These are phyloP conservation scores for Lasiodiplodia sp. DNA, from an alignment of 2,329 filamentous ascomycete genomes.

Conservation along the genomic window DNA sequence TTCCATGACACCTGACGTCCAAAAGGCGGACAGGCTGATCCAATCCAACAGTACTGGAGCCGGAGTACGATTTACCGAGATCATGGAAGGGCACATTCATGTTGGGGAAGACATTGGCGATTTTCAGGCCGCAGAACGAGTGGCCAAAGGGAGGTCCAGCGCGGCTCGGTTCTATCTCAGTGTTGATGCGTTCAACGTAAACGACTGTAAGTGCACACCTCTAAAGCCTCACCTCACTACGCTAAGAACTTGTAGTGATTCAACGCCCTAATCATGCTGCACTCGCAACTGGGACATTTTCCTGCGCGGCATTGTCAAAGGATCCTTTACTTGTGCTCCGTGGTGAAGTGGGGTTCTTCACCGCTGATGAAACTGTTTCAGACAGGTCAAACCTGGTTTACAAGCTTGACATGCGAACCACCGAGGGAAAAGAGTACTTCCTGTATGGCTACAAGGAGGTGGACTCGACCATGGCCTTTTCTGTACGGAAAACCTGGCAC, in stretches of 20 bases:
- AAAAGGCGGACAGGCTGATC: too few species aligned
- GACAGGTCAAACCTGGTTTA: slow-evolving; percentile 69
- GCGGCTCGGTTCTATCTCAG: slow-evolving; percentile 36
- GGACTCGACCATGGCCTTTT: slow-evolving; percentile 65
- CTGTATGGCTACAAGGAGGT: slow-evolving; percentile 71
- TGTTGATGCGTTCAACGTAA: slow-evolving; percentile 3
- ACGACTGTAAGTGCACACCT: too few species aligned
- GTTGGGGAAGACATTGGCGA: slow-evolving; percentile 57
- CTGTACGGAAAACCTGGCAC: slow-evolving; percentile 64
- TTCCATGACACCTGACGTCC: too few species aligned
- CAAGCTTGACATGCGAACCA: slow-evolving; percentile 66
- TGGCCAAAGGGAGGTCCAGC: slow-evolving; percentile 30
- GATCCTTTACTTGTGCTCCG: slow-evolving; percentile 65
- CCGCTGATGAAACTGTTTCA: slow-evolving; percentile 59
- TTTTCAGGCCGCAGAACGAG: slow-evolving; percentile 52
- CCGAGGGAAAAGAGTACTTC: slow-evolving; percentile 60
- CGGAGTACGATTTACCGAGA: slow-evolving; percentile 68
- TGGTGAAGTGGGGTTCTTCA: slow-evolving; percentile 66
- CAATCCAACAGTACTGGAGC: background rate
- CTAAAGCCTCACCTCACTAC: fast-evolving
- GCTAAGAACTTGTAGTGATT: too few species aligned
- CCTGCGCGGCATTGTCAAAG: slow-evolving; percentile 50
- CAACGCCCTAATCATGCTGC: slow-evolving; percentile 50
- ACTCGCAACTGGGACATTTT: slow-evolving; percentile 66
- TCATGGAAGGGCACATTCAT: slow-evolving; percentile 68